These are phyloP conservation scores for Triticum urartu DNA, from an alignment of 176 grass and related monocot species.

Conservation along the genomic window DNA sequence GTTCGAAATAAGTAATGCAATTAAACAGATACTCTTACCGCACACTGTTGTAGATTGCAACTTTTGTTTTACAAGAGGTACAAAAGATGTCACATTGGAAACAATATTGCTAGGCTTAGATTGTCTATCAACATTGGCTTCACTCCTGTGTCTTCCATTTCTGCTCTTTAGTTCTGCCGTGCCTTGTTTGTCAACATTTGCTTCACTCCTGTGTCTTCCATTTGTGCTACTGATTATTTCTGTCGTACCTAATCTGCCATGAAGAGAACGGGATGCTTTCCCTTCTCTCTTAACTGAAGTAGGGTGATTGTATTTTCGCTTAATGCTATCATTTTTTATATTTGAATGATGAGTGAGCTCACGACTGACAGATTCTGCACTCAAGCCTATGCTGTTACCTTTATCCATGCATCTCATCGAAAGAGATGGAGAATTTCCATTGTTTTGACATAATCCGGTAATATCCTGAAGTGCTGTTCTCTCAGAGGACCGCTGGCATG, in stretches of 20 bases:
- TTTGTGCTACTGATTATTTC: conserved; percentile 22
- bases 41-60: conserved; percentile 43
- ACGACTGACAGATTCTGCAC: conserved; percentile 18
- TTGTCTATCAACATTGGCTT: conserved; percentile 44
- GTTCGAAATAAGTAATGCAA: conserved; percentile 9
- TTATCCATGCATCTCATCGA: conserved; percentile 32
- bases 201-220: conserved; percentile 16
- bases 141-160: conserved; percentile 46
- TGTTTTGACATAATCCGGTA: conserved; percentile 57
- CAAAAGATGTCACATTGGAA: conserved; percentile 73
- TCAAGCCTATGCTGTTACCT: conserved; percentile 21
- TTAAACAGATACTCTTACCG: conserved; percentile 47
- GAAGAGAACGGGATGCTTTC: conserved; percentile 41
- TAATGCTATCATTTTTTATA: conserved; percentile 44
- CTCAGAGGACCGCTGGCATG: conserved; percentile 35
- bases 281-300: conserved; percentile 52
- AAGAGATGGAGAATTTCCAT: conserved; percentile 26
- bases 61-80: conserved; percentile 82
- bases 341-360: conserved; percentile 29
- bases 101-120: conserved; percentile 85
- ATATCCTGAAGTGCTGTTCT: conserved; percentile 57
- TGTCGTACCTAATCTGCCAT: conserved; percentile 34
- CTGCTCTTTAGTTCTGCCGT: conserved; percentile 37
- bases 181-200: conserved; percentile 1
- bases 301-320: conserved; percentile 44